These are phyloP conservation scores for Scenedesmus sp. DNA, from an alignment of 163 green algal genomes.

Conservation along the genomic window DNA sequence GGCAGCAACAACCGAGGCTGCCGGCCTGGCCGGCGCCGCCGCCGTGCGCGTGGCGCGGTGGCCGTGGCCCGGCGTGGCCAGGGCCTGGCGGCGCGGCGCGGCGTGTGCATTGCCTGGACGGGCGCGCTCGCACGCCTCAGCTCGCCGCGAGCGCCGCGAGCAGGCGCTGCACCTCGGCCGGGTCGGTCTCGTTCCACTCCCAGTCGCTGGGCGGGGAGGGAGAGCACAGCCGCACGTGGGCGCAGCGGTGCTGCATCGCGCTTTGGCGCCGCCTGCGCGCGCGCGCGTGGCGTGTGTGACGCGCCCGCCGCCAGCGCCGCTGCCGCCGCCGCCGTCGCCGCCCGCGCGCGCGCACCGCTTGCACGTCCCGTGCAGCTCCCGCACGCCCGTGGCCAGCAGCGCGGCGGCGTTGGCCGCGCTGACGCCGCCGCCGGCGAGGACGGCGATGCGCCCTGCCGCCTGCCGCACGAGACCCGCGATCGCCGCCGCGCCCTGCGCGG, in stretches of 20 bases:
- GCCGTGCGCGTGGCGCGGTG: no score
- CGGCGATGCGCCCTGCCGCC: slow-evolving; percentile 46
- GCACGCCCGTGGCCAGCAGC: slow-evolving; percentile 50
- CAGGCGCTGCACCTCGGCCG: background rate
- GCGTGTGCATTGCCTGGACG: no score
- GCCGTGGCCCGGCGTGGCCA: no score
- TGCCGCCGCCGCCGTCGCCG: no score
- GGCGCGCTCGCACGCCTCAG: no score
- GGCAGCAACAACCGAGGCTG: no score
- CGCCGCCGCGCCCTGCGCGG: slow-evolving; percentile 49
- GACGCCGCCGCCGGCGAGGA: slow-evolving; percentile 68
- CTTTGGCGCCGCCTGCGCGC: slow-evolving; percentile 15
- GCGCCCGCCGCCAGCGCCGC: no score
- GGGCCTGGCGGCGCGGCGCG: no score
- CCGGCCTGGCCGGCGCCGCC: no score
- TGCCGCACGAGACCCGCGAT: slow-evolving; percentile 56
- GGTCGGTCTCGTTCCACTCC: slow-evolving; percentile 47
- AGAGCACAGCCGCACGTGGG: slow-evolving; percentile 28
- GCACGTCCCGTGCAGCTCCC: slow-evolving; percentile 61
- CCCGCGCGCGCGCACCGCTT: slow-evolving; percentile 18
- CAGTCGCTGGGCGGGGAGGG: slow-evolving; percentile 18
- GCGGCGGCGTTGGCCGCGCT: slow-evolving; percentile 44
- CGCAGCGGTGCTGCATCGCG: slow-evolving; percentile 15
- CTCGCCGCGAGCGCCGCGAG: background rate
- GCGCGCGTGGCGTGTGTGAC: no score